Base-by-base conservation (phyloP, 179 eudicot genomes). In the Heliamphora pulchella region DNA sequence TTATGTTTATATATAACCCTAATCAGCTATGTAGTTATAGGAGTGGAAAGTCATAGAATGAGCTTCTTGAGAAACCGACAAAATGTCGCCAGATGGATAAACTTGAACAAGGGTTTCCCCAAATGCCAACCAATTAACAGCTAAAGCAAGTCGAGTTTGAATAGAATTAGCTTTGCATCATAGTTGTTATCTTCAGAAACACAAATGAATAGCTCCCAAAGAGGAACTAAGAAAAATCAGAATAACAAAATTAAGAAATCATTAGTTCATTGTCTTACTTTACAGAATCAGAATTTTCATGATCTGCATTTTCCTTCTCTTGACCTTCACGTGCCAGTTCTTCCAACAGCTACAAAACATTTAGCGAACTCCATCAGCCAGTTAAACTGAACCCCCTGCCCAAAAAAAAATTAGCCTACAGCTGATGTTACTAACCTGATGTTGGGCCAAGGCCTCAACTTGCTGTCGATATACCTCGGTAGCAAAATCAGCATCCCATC, bases 401-500 rank as follows among this genome's bases (percentile, higher is more conserved):
- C 74, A 80, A 31, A 77, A 51, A 67, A 54, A 44, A 9, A 8
- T 51, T 18, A 46, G 58, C 11, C 15, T 51, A 76, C 63, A 65
- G 46, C 66, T 31, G 10, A 74, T 50, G 78, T 22, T 68, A 77
- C 81, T 66, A 57, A 94, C 99, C 97, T 94, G 96, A 86, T 92
- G 94, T 80, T 91, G 91, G 74, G 99, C 90, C 87, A 96, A 90
- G 67, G 87, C 91, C 90, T 96, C 97, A 80, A 96, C 98, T 86
- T 94, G 91, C 81, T 94, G 97, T 80, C 91, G 87, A 85, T 96
- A 96, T 69, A 87, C 97, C 87, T 94, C 91, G 79, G 99, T 96
- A 80, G 99, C 99, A 86, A 88, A 90, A 81, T 94, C 99, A 74
- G 97, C 89, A 89, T 96, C 97, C 99, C 99, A 96, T 20, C 90